Evolutionary conservation across 2,329 filamentous ascomycete genomes (phyloP), one percentile per base, ranked within the genome.

Genomic region (Microdochium nivale): DNA sequence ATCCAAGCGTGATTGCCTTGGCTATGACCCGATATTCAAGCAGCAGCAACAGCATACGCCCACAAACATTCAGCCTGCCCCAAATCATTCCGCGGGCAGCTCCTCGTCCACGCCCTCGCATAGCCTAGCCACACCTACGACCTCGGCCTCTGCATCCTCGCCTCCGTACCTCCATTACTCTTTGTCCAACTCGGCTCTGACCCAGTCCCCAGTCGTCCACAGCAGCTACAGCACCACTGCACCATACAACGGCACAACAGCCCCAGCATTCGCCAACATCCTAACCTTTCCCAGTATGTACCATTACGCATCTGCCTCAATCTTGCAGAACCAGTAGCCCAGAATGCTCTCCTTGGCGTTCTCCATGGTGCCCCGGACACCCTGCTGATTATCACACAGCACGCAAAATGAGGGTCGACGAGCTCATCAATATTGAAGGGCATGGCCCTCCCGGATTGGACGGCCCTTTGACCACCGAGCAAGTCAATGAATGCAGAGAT

Each of bases 21-120:
- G 88, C 51, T 94, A 94, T 79, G 88, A 94, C 63, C 88, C 88
- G 35, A 88, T 92, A 62, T 94, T 92, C 73, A 88, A 90, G 70
- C 80, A 85, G 56, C 82, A 86, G 61, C 59, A 60, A 35, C 61
- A 58, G 27, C 63, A 64, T 40, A 81, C 83, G 50, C 86, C 86
- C 27, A 78, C 86, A 48, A 80, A 83, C 56, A 86, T 90, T 56
- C 88, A 92, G 66, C 80, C 86, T 21, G 82, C 83, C 13, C 81
- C 84, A 51, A 81, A 78, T 59, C 60, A 68, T 63, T 49, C 69
- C 65, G 57, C 65, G 9, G 50, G 48, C 32, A 43, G 54, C 27
- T 52, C 60, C 14, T 57, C 56, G 7, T 59, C 62, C 27, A 53
- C 58, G 13, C 16, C 40, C 19, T 19, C 40, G 16, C 40, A 44